phyloP scores from a whole-genome alignment of 805 yeast genomes.

The Jamesozyma spencerorum region DNA sequence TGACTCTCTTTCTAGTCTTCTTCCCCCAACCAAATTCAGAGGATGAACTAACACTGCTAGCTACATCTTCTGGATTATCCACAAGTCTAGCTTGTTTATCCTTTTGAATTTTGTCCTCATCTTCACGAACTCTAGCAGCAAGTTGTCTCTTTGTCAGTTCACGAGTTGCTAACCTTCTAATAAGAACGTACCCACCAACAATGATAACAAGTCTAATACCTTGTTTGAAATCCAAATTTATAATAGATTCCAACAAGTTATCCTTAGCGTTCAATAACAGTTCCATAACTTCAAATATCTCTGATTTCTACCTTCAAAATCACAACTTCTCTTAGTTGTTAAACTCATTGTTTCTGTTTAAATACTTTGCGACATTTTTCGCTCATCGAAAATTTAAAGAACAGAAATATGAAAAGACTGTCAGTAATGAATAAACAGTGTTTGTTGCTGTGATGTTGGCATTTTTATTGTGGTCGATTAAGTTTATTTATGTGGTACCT shows the following conservation, averaged over 20 bases:
- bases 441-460: too few relatives aligned
- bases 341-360: too few relatives aligned
- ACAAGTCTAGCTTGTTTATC: conserved; percentile 32
- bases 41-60: conserved; percentile 22
- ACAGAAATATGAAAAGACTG: too few relatives aligned
- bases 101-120: conserved; percentile 15
- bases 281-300: too few relatives aligned
- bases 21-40: conserved; percentile 72
- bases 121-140: conserved; percentile 38
- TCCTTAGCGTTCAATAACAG: neutral
- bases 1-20: conserved; percentile 52
- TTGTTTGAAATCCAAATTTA: conserved; percentile 7
- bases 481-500: too few relatives aligned
- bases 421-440: too few relatives aligned
- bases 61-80: conserved; percentile 32
- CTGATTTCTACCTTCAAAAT: too few relatives aligned
- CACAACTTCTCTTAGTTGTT: too few relatives aligned
- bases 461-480: too few relatives aligned
- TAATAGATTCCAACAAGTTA: conserved; percentile 3
- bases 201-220: conserved; percentile 33
- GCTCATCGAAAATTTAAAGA: too few relatives aligned
- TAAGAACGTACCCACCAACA: conserved; percentile 53
- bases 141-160: conserved; percentile 51
- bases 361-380: too few relatives aligned
- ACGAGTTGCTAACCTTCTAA: conserved; percentile 47